phyloP scores from a whole-genome alignment of 352 stramenopile genomes.

The Phytophthora meadii region DNA sequence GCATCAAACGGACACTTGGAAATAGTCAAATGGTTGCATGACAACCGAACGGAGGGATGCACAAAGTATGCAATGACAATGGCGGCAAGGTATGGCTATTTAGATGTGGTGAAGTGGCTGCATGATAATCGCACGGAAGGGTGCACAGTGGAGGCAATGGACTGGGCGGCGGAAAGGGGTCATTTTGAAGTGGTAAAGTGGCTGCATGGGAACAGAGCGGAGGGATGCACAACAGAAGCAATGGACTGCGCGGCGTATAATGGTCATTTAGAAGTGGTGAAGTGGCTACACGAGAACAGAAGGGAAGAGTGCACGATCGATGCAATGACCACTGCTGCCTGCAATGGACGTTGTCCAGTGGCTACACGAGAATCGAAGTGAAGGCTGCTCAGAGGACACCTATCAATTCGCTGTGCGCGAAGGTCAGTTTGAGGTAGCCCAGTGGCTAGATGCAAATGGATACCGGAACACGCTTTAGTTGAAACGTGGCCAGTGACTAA shows the following conservation, averaged over 20 bases:
- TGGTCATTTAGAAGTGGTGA: too few species aligned
- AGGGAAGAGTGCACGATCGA: background rate
- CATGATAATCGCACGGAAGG: too few species aligned
- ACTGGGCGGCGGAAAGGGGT: too few species aligned
- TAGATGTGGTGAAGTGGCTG: too few species aligned
- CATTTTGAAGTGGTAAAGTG: too few species aligned
- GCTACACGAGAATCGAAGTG: conserved; percentile 8
- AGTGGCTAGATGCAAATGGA: conserved; percentile 5
- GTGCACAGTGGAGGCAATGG: too few species aligned
- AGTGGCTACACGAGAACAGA: background rate
- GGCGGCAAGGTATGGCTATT: background rate
- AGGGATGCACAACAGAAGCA: too few species aligned
- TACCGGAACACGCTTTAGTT: too few species aligned
- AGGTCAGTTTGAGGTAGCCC: conserved; percentile 4
- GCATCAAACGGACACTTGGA: background rate
- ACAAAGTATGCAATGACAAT: conserved; percentile 1
- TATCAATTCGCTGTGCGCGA: background rate
- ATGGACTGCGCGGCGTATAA: too few species aligned
- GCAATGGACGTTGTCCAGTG: background rate
- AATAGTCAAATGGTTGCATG: conserved; percentile 12
- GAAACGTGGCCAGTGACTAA: too few species aligned
- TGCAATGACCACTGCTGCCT: conserved; percentile 7
- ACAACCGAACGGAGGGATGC: conserved; percentile 9
- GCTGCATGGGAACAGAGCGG: too few species aligned
- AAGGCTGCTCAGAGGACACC: conserved; percentile 11